phyloP scores from a whole-genome alignment of 495 filamentous ascomycete species.

The Parmelia sp. region DNA sequence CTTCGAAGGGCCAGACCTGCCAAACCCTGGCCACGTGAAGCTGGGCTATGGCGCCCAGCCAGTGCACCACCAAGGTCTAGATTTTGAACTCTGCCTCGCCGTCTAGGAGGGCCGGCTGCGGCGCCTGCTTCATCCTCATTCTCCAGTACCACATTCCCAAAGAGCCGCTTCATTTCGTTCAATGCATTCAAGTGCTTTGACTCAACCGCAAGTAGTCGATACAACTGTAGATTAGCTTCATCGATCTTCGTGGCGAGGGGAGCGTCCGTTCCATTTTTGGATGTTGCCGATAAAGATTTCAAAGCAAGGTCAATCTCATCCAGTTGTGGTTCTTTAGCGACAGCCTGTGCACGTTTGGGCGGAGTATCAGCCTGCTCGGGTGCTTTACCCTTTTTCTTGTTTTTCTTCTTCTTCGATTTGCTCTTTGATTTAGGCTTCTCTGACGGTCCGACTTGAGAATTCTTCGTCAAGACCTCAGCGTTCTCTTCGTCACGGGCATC shows the following conservation, averaged over 20 bases:
- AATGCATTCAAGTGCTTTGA: constrained; percentile 72
- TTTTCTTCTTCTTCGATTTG: constrained; percentile 26
- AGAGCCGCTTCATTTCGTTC: constrained; percentile 91
- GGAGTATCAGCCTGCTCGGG: neutral
- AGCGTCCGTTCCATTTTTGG: constrained; percentile 1
- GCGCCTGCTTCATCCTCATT: constrained; percentile 42
- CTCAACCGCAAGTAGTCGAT: constrained; percentile 64
- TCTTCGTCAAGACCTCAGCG: neutral
- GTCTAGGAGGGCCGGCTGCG: constrained; percentile 35
- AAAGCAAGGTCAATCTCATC: constrained; percentile 85
- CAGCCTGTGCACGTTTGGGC: constrained; percentile 32
- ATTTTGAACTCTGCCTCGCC: constrained; percentile 48
- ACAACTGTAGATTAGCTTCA: constrained; percentile 24
- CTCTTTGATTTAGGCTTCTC: constrained; percentile 24
- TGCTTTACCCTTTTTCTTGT: constrained; percentile 22
- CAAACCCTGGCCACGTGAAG: constrained; percentile 53
- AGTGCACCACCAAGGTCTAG: constrained; percentile 67
- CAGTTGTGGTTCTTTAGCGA: constrained; percentile 39
- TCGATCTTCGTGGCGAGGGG: constrained; percentile 7
- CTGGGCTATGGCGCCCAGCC: constrained; percentile 53
- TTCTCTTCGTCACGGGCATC: constrained; percentile 34
- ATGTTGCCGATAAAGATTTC: constrained; percentile 50
- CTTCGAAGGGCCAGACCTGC: constrained; percentile 62
- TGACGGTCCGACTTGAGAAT: neutral
- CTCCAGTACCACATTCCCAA: constrained; percentile 73